Evolutionary conservation across 176 grass and related monocot species (phyloP).

Genomic region (Ananas comosus): DNA sequence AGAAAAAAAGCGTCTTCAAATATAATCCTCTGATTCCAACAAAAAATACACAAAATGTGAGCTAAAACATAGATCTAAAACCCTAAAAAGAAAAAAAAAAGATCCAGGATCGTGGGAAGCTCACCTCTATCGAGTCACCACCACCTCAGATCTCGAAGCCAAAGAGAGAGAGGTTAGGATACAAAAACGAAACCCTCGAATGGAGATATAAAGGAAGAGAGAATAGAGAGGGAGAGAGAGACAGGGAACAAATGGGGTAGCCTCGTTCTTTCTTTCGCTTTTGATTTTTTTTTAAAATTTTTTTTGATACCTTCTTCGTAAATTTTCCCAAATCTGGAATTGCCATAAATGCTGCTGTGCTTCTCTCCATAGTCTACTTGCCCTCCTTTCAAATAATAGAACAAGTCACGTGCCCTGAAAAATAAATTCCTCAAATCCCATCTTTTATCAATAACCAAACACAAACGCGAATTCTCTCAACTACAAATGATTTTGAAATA

Average conservation of each 20-base stretch:
- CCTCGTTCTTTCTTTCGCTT: not conserved
- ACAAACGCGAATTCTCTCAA: not conserved
- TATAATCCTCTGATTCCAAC: no score
- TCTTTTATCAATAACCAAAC: not conserved
- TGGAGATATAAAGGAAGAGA: conserved; percentile 12
- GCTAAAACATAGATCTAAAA: no score
- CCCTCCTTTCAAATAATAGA: conserved; percentile 97
- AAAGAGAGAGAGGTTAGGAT: conserved; percentile 7
- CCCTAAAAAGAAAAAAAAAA: no score
- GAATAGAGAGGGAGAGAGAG: not conserved
- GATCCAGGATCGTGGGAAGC: no score
- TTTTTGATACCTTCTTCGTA: conserved; percentile 46
- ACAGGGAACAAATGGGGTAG: not conserved
- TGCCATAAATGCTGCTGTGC: conserved; percentile 68
- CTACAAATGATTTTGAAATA: not conserved
- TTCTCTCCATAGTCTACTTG: conserved; percentile 85
- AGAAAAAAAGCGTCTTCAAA: no score
- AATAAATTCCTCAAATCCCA: not conserved
- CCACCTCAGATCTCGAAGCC: no score
- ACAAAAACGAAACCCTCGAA: conserved; percentile 6
- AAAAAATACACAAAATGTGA: no score
- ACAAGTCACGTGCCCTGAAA: conserved; percentile 85
- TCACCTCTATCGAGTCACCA: no score
- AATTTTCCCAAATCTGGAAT: conserved; percentile 66
- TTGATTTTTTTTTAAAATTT: not conserved